Base-by-base conservation (phyloP, 768 basidiomycete genomes). In the Clitopilus passeckerianus region DNA sequence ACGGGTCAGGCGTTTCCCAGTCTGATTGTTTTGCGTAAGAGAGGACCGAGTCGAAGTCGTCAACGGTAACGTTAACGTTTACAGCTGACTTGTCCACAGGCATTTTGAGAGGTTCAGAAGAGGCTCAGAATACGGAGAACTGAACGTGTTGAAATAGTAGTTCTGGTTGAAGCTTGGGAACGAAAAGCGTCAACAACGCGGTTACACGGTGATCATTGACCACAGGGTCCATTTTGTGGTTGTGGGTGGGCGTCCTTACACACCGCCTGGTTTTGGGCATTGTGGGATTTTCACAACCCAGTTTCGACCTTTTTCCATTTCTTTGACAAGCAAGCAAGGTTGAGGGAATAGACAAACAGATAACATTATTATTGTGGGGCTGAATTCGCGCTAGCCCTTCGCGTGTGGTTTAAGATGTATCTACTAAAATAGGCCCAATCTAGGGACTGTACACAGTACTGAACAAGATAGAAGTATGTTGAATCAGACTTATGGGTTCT, bases 1-100 rank as follows among this genome's bases (percentile, higher is more conserved):
- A 78, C n/a, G 80, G 79, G 67, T 81, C 79, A 18, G 80, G 78
- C 1, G 78, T 80, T 55, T 68, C 59, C 80, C 80, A 80, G 22
- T 61, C 68, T 7, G 72, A 68, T 58, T 75, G 75, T 65, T 77
- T 72, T 4, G 66, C 65, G 61, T 77, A 81, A 1, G 72, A 67
- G 14, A 80, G 61, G 2, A 80, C 66, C 41, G 75, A 76, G 68
- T 80, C 79, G 61, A 80, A 81, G 65, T 81, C 80, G 59, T 80
- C 79, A 20, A 79, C 74, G 7, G 79, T 79, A 20, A 80, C 65
- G 57, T 81, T 81, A 34, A 63, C 60, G 62, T 79, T 80, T 8
- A 77, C 72, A 10, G 80, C 78, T 34, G 73, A 66, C 16, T 66
- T n/a, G 59, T 80, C 79, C 79, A 80, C 78, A 33, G 50, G 41